Base-by-base conservation (phyloP, 1,139 yeast species). In the Kodamaea fungicola region DNA sequence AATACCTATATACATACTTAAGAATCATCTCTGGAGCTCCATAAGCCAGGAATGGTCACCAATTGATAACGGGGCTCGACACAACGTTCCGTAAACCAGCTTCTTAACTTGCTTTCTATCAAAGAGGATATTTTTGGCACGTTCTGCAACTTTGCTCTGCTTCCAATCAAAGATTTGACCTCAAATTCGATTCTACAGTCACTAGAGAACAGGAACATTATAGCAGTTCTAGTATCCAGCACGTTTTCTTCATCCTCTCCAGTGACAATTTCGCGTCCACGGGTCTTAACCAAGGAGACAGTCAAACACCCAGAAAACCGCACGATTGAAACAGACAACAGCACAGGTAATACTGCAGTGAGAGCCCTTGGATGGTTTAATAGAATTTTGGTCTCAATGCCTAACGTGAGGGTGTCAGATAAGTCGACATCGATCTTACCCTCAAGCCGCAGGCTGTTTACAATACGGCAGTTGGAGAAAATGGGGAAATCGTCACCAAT, bases 401-500 rank as follows among this genome's bases (percentile, higher is more conserved):
- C 98, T 28, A 94, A 66, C 0, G 97, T 88, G 34, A 92, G 69
- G 2, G 95, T 84, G 55, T 92, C 99, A 7, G 94, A 79, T 35
- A 94, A 66, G 56, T 90, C 97, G 28, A 92, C 95, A 57, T 92
- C 97, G 34, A 94, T 90, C 46, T 85, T 89, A 0, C 96, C 97
- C 56, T 92, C 97, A 33, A 85, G 58, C 41, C 86, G 70, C 9
- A 80, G 80, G 1, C 61, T 48, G 45, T 82, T 82, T 43, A 73
- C 74, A 22, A 94, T 86, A 34, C 95, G 75, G 61, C 99, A 92
- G 57, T 94, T 92, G 42, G 96, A 84, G 56, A 92, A 86, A 34
- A 92, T 87, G 2, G 99, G 99, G 55, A 83, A 94, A 57, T 90
- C 97, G 55, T 89, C 88, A 28, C 99, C 99, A 42, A 92, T 82